Percentiles rank a stretch among this genome's conserved stretches.
phyloP scores from a whole-genome alignment of 2,329 filamentous ascomycete species.

The Hymenoscyphus repandus region DNA sequence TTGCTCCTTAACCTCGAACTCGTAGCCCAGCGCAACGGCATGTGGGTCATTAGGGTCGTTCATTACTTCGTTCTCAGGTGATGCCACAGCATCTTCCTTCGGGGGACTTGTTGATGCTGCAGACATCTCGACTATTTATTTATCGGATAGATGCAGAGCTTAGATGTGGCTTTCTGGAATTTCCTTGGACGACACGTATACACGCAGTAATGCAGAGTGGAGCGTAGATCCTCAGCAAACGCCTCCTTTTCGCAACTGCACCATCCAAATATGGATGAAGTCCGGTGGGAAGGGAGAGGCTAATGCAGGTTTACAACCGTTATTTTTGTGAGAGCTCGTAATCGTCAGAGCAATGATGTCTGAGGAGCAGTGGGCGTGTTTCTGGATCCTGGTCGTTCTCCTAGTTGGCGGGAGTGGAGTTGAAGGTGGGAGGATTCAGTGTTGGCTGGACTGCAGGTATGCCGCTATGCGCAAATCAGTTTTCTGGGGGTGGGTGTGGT shows the following conservation, averaged over 20 bases:
- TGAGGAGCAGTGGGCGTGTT: not conserved
- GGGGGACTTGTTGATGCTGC: constrained; percentile 65
- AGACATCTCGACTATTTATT: constrained; percentile 79
- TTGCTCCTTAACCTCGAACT: constrained; percentile 99
- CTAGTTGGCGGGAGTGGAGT: not conserved
- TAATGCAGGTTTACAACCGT: constrained; percentile 24
- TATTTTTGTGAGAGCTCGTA: constrained; percentile 15
- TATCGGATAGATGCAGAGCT: constrained; percentile 24
- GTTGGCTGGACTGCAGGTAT: not conserved
- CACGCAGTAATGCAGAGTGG: constrained; percentile 21
- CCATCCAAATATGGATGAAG: constrained; percentile 16
- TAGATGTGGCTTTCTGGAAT: constrained; percentile 18
- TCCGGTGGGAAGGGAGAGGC: constrained; percentile 10
- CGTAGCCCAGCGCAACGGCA: constrained; percentile 61
- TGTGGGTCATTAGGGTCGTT: constrained; percentile 49
- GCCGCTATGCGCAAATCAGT: constrained; percentile 8
- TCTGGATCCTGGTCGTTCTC: not conserved
- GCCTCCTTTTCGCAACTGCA: constrained; percentile 21
- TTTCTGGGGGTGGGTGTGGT: not conserved
- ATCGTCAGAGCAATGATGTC: constrained; percentile 10
- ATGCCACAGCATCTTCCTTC: constrained; percentile 88
- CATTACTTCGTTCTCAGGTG: constrained; percentile 90
- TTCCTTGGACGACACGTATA: constrained; percentile 30
- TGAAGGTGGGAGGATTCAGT: not conserved
- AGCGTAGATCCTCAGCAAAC: constrained; percentile 24